A percentile compares a stretch with the other conserved stretches of the same genome.
These are phyloP conservation scores for Marchantia polymorpha DNA, from an alignment of 225 moss, liverwort and hornwort genomes.

Conservation along the genomic window DNA sequence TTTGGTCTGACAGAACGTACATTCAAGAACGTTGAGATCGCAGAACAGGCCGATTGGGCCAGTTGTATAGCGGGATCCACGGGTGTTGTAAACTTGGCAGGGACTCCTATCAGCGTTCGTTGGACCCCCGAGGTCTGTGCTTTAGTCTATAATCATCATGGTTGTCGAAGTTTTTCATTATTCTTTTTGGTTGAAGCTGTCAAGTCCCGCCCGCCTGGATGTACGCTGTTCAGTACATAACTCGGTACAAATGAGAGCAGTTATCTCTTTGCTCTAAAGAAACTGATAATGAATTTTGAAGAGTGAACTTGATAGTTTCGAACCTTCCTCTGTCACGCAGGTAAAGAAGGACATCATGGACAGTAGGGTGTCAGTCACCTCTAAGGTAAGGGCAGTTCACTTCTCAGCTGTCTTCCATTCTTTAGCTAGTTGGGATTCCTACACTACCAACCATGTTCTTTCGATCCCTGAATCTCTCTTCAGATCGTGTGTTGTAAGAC, in stretches of 20 bases:
- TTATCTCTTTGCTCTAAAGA: neutral
- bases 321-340: constrained; percentile 32
- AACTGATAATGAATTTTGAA: neutral
- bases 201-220: neutral
- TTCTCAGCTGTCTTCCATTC: too few species aligned
- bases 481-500: too few species aligned
- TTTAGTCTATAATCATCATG: neutral
- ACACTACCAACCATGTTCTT: too few species aligned
- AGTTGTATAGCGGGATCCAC: constrained; percentile 74
- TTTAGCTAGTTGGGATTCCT: too few species aligned
- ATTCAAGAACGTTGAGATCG: constrained; percentile 67
- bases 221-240: too few species aligned
- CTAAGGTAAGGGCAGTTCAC: constrained; percentile 47
- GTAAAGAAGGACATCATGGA: constrained; percentile 76
- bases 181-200: neutral
- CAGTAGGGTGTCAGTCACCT: constrained; percentile 74
- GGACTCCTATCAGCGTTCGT: constrained; percentile 80
- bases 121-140: constrained; percentile 73
- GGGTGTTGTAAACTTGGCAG: constrained; percentile 91
- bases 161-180: neutral
- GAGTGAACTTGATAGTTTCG: neutral
- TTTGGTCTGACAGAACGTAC: constrained; percentile 43
- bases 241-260: too few species aligned
- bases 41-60: constrained; percentile 69
- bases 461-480: too few species aligned